Percentiles rank a stretch among this genome's conserved stretches.
Conservation (phyloP, 208 protist genomes). For the Sergeia podlipaevii region DNA sequence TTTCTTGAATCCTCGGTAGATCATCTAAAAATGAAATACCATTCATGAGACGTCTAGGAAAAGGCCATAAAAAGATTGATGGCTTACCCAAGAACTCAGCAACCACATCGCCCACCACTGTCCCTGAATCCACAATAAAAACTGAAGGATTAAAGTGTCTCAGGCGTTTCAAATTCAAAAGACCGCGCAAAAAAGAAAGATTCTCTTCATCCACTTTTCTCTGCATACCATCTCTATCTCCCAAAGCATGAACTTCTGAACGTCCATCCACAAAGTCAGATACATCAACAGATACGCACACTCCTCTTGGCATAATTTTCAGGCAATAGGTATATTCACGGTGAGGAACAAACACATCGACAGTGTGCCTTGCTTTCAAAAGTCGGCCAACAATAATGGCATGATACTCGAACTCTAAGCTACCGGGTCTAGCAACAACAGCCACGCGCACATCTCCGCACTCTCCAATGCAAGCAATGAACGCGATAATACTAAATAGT, state of each 20-base stretch:
- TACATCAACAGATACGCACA: not conserved
- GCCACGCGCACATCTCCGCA: no score
- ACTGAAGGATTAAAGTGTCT: conserved; percentile 10
- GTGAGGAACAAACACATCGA: not conserved
- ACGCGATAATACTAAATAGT: no score
- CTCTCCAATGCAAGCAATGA: no score
- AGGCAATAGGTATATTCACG: not conserved
- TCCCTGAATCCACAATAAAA: conserved; percentile 19
- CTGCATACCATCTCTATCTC: not conserved
- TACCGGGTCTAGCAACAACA: not conserved
- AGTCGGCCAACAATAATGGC: conserved; percentile 4
- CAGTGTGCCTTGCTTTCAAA: not conserved
- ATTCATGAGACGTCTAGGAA: not conserved
- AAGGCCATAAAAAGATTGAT: conserved; percentile 20
- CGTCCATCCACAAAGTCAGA: not conserved
- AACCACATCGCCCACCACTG: conserved; percentile 14
- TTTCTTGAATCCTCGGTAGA: not conserved
- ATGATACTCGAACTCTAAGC: not conserved
- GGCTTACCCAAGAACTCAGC: conserved; percentile 8
- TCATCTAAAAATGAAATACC: conserved; percentile 1
- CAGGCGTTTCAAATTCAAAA: not conserved
- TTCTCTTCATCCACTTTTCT: conserved; percentile 1
- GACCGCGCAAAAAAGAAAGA: conserved; percentile 3
- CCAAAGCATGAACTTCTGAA: not conserved
- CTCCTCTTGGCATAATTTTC: not conserved